Conservation (phyloP, 2,329 filamentous ascomycete genomes). For the Aspergillus chevalieri region DNA sequence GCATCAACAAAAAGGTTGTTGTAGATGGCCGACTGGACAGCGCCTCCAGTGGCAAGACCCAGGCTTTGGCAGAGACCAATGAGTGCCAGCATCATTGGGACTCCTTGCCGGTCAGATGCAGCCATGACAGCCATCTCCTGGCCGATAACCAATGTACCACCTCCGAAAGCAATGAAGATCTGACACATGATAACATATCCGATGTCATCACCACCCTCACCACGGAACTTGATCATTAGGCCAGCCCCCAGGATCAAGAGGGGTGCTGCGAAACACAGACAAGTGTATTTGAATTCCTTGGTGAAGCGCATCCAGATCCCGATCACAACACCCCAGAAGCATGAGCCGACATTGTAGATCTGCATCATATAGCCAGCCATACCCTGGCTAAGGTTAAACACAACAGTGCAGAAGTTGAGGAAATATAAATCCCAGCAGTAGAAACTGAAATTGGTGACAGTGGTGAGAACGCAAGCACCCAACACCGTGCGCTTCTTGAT, state of each 20-base stretch:
- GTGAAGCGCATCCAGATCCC: constrained; percentile 46
- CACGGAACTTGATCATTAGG: constrained; percentile 53
- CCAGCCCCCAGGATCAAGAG: constrained; percentile 48
- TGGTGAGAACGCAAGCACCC: constrained; percentile 47
- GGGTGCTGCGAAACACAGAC: constrained; percentile 47
- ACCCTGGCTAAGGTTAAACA: constrained; percentile 41
- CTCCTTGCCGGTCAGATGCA: constrained; percentile 48
- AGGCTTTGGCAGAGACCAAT: constrained; percentile 30
- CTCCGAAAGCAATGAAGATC: constrained; percentile 50
- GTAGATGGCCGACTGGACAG: constrained; percentile 46
- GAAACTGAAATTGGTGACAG: constrained; percentile 45
- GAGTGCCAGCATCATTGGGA: constrained; percentile 43
- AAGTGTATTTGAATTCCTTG: constrained; percentile 49
- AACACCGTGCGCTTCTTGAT: constrained; percentile 47
- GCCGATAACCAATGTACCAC: constrained; percentile 49
- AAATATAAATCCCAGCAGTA: constrained; percentile 52
- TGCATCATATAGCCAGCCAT: constrained; percentile 44
- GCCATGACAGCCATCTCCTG: constrained; percentile 56
- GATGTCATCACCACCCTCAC: constrained; percentile 40
- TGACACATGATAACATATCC: constrained; percentile 51
- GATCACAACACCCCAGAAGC: constrained; percentile 46
- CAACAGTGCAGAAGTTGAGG: constrained; percentile 49
- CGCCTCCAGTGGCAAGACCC: constrained; percentile 29
- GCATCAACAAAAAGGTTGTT: constrained; percentile 49
- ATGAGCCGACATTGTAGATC: constrained; percentile 51